phyloP scores from a whole-genome alignment of 257 asterid species.

The Jacaranda mimosifolia region DNA sequence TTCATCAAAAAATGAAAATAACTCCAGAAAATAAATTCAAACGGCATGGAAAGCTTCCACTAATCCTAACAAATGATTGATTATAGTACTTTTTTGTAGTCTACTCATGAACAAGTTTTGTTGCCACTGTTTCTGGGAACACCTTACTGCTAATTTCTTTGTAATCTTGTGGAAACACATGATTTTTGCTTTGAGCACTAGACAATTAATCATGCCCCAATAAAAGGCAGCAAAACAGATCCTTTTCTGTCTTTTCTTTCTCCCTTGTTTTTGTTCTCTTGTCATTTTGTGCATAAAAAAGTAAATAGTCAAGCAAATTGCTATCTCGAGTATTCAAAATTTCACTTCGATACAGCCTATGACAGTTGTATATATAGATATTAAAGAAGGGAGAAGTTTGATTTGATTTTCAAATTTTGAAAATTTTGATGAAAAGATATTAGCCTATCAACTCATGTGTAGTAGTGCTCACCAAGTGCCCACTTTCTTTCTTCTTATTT shows the following conservation, averaged over 20 bases:
- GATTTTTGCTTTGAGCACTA: conserved; percentile 4
- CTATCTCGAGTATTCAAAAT: background rate
- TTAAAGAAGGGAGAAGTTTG: background rate
- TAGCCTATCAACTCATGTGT: background rate
- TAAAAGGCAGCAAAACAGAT: background rate
- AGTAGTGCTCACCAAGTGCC: background rate
- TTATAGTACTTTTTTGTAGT: background rate
- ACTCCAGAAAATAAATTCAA: too few species aligned
- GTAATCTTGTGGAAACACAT: background rate
- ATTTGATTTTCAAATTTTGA: conserved; percentile 27
- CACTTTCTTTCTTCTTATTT: too few species aligned
- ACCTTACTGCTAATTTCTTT: conserved; percentile 3
- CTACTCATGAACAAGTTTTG: background rate
- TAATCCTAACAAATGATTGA: background rate
- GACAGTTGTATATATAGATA: conserved; percentile 32
- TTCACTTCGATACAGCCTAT: conserved; percentile 31
- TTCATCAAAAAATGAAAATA: too few species aligned
- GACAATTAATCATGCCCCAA: conserved; percentile 8
- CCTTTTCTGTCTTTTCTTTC: background rate
- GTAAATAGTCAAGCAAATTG: background rate
- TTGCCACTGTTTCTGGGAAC: background rate
- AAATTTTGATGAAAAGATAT: conserved; percentile 19
- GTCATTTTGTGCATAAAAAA: conserved; percentile 17
- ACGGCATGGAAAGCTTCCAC: too few species aligned
- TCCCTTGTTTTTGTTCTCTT: background rate